Evolutionary conservation across 176 grass and related monocot genomes (phyloP).

Genomic region (Carex scoparia): DNA sequence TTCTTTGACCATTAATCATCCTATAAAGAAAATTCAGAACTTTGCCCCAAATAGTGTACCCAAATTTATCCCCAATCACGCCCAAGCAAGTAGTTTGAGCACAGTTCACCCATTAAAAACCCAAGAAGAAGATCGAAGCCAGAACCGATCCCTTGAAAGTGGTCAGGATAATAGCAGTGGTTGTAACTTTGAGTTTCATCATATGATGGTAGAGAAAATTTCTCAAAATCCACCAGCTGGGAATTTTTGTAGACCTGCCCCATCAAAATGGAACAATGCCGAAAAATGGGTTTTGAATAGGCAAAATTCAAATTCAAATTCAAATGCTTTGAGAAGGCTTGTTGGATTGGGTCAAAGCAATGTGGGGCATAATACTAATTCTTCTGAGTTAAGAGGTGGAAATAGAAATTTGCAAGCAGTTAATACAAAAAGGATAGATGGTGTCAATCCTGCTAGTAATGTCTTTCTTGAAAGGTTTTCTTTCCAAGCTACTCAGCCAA

Average conservation of each 20-base stretch:
- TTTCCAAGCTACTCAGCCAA: conserved; percentile 53
- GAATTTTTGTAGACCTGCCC: conserved; percentile 51
- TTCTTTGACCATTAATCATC: conserved; percentile 17
- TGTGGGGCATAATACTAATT: conserved; percentile 9
- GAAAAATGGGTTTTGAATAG: conserved; percentile 96
- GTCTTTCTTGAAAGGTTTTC: conserved; percentile 67
- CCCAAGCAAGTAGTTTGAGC: conserved; percentile 46
- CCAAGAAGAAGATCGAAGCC: conserved; percentile 57
- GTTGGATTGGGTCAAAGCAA: conserved; percentile 9
- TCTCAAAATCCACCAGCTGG: conserved; percentile 33
- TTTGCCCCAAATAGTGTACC: conserved; percentile 30
- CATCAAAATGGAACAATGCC: conserved; percentile 94
- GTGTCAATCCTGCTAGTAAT: conserved; percentile 33
- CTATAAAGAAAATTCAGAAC: conserved; percentile 21
- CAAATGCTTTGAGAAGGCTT: conserved; percentile 28
- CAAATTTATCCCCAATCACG: conserved; percentile 35
- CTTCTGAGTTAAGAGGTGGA: conserved; percentile 5
- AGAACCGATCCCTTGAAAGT: conserved; percentile 35
- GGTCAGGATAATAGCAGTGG: conserved; percentile 51
- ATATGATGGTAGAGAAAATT: conserved; percentile 37
- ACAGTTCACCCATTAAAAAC: conserved; percentile 69
- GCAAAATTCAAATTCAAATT: conserved; percentile 44
- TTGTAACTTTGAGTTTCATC: conserved; percentile 84
- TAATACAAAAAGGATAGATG: conserved; percentile 51
- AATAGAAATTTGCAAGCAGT: conserved; percentile 8